Percentiles rank a stretch among this genome's conserved stretches.
Conservation (phyloP, 352 stramenopile genomes). For the Phytophthora tentaculata region DNA sequence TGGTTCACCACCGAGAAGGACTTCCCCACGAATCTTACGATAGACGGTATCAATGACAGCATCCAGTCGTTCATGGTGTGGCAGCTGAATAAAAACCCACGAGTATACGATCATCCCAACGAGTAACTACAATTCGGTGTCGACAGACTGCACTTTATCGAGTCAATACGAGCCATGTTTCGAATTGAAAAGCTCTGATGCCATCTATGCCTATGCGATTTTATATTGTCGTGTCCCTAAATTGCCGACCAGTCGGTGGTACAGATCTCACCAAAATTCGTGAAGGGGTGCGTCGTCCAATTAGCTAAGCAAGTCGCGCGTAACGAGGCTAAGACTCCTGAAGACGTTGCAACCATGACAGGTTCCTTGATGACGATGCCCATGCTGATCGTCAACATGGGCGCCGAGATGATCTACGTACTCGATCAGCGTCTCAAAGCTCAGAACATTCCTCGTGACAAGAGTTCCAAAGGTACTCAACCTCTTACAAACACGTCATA, state of each 20-base stretch:
- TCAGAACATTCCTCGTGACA: slow-evolving; percentile 90
- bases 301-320: not conserved
- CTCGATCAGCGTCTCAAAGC: slow-evolving; percentile 92
- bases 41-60: not conserved
- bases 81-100: slow-evolving; percentile 2
- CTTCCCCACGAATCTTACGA: slow-evolving; percentile 4
- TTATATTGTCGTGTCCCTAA: no score
- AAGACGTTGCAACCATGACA: slow-evolving; percentile 41
- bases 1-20: slow-evolving; percentile 9
- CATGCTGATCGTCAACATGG: slow-evolving; percentile 95
- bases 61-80: slow-evolving; percentile 17
- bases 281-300: slow-evolving; percentile 21
- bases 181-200: no score
- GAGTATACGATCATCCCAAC: no score
- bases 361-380: slow-evolving; percentile 89
- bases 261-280: slow-evolving; percentile 11
- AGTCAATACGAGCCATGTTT: no score
- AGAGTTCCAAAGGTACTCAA: slow-evolving; percentile 77
- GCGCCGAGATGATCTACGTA: slow-evolving; percentile 95
- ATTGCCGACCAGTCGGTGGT: not conserved
- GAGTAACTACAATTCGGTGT: no score
- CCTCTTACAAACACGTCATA: not conserved
- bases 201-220: no score
- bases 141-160: no score
- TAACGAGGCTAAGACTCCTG: not conserved